Conservation (phyloP, 2,329 filamentous ascomycete species). For the Aspergillus sp. region DNA sequence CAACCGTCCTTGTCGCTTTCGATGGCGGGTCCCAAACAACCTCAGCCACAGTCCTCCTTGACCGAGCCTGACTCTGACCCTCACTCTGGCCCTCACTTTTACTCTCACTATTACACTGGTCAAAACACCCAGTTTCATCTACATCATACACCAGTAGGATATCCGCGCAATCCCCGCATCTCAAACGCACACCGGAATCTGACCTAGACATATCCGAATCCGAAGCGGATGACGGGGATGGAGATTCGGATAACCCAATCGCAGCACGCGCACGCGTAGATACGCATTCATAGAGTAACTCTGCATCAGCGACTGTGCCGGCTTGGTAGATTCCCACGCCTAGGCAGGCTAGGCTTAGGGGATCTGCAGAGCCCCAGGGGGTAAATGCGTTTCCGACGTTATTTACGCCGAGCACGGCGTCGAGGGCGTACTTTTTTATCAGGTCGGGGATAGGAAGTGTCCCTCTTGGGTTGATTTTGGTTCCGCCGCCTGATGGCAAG, state of each 20-base stretch:
- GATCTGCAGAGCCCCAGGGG: conserved; percentile 70
- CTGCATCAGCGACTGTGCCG: conserved; percentile 63
- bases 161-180: conserved; percentile 22
- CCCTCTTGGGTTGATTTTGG: conserved; percentile 50
- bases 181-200: conserved; percentile 14
- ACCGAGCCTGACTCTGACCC: conserved; percentile 23
- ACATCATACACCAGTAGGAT: conserved; percentile 32
- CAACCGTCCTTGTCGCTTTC: conserved; percentile 31
- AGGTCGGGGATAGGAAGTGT: conserved; percentile 66
- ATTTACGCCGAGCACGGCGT: conserved; percentile 68
- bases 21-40: conserved; percentile 45
- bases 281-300: conserved; percentile 61
- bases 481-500: conserved; percentile 27
- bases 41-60: conserved; percentile 39
- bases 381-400: conserved; percentile 78
- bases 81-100: background rate
- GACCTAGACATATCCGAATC: background rate
- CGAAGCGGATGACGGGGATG: conserved; percentile 16
- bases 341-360: conserved; percentile 64
- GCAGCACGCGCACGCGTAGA: conserved; percentile 48
- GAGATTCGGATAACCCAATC: conserved; percentile 30
- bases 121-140: conserved; percentile 37
- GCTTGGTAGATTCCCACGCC: conserved; percentile 71
- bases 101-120: too few relatives aligned
- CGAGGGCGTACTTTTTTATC: conserved; percentile 62